A percentile compares a stretch with the other conserved stretches of the same genome.
phyloP scores from a whole-genome alignment of 2,329 filamentous ascomycete species.

The Aspergillus sp. region DNA sequence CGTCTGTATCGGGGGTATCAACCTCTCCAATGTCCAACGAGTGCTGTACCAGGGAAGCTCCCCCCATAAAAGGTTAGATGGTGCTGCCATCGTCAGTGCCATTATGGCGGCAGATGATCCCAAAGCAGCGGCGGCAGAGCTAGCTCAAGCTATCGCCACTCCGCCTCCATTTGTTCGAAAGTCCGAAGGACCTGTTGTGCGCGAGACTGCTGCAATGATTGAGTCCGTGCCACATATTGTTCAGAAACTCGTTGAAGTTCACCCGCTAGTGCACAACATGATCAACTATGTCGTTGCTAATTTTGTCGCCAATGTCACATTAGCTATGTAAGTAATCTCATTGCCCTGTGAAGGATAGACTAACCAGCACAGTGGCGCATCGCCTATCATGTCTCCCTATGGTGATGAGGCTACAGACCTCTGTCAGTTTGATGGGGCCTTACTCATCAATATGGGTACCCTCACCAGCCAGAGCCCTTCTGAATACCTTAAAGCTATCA shows the following conservation, averaged over 20 bases:
- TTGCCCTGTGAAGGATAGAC: background rate
- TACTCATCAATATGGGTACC: conserved; percentile 95
- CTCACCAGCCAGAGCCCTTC: conserved; percentile 71
- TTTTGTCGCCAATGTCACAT: conserved; percentile 86
- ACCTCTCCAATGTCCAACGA: conserved; percentile 69
- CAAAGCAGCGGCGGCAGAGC: conserved; percentile 58
- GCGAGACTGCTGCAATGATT: conserved; percentile 30
- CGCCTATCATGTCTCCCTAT: conserved; percentile 92
- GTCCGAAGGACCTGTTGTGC: conserved; percentile 26
- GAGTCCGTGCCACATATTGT: conserved; percentile 53
- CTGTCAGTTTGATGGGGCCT: conserved; percentile 70
- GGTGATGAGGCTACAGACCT: conserved; percentile 79
- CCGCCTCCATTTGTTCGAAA: conserved; percentile 35
- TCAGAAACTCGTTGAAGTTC: conserved; percentile 58
- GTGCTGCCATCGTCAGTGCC: conserved; percentile 85
- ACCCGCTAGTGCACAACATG: conserved; percentile 91
- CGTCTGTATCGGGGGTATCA: conserved; percentile 89
- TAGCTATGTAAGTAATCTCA: conserved; percentile 58
- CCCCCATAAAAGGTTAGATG: conserved; percentile 64
- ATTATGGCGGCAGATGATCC: conserved; percentile 75
- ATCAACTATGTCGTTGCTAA: conserved; percentile 96
- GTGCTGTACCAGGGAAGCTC: conserved; percentile 70
- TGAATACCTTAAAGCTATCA: conserved; percentile 72
- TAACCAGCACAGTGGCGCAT: conserved; percentile 61
- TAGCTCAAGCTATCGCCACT: conserved; percentile 57